Conservation (phyloP, 2,329 filamentous ascomycete genomes). For the Cladophialophora exuberans region DNA sequence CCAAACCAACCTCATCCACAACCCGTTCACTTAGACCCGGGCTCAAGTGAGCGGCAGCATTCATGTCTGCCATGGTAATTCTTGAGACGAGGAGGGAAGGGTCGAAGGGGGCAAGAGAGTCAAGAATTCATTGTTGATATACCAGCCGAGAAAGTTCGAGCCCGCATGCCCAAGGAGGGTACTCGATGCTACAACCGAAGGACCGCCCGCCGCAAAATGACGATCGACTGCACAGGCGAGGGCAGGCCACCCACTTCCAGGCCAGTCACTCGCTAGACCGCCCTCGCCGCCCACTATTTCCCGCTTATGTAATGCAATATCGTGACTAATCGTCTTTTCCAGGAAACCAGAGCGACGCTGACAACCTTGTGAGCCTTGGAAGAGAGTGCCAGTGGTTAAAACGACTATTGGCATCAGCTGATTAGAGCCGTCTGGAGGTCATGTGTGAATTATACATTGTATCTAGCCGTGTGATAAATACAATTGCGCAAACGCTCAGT, state of each 20-base stretch:
- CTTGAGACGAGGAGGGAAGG: neutral
- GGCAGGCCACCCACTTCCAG: too few species aligned
- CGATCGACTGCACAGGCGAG: too few species aligned
- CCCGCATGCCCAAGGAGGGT: neutral
- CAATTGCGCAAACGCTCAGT: neutral
- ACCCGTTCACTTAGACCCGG: conserved; percentile 29
- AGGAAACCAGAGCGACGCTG: neutral
- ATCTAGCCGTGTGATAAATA: too few species aligned
- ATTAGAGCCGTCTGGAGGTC: too few species aligned
- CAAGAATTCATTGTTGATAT: conserved; percentile 1
- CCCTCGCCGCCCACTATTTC: too few species aligned
- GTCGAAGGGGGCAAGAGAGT: neutral
- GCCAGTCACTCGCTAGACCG: too few species aligned
- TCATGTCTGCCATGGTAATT: conserved; percentile 10
- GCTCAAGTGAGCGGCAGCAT: conserved; percentile 28
- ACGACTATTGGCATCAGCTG: too few species aligned
- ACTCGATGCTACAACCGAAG: neutral
- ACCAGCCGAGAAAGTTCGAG: neutral
- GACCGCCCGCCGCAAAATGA: neutral
- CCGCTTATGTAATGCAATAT: neutral
- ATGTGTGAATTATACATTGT: conserved; percentile 3
- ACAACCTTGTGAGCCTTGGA: too few species aligned
- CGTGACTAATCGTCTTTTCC: neutral
- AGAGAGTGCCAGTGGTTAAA: too few species aligned
- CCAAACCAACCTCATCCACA: conserved; percentile 21